Base-by-base conservation (phyloP, 352 stramenopile genomes). In the Globisporangium mamillatum region DNA sequence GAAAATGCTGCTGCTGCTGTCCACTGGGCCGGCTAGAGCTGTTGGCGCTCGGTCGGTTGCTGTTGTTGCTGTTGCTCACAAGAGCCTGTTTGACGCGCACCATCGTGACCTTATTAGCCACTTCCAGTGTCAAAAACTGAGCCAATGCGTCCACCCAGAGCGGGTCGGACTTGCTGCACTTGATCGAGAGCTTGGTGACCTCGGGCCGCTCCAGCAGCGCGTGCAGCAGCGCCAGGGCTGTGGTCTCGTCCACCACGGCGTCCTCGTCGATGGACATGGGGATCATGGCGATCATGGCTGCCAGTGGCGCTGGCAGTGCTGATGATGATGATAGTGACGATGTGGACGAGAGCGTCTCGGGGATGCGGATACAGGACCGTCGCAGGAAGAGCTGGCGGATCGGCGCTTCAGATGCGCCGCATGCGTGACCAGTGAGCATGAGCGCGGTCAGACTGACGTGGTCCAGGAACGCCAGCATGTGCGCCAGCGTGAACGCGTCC, bases 401-500 rank as follows among this genome's bases (percentile, higher is more conserved):
- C 7, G 27, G 27, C 3, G 54, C 25, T 32, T 41, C 7, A 16
- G 7, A 3, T 18, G 25, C 18, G 3, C 54, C 54, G 7, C 27
- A 60, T 18, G 54, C 54, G 27, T 18, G 27, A 1, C 27, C 14
- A 9, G n/a, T 7, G 18, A 60, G 54, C 27, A 18, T 27, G 18
- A 60, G 54, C 4, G 27, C 25, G 18, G 16, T 7, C 27, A 44
- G 54, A 34, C 54, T 60, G 27, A 18, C 27, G 27, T 60, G 27
- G 27, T 20, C 27, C 27, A 60, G 34, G 24, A 63, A 63, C 58
- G 29, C 44, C 34, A 60, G 27, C 54, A 60, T 18, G 54, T 60
- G 54, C 27, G 27, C 54, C 7, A 60, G 27, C 27, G 54, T 60
- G 54, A 60, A 60, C 16, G 54, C 54, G 27, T 60, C 54, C 54